Evolutionary conservation across 2,329 filamentous ascomycete species (phyloP).

Genomic region (Zymoseptoria passerinii): DNA sequence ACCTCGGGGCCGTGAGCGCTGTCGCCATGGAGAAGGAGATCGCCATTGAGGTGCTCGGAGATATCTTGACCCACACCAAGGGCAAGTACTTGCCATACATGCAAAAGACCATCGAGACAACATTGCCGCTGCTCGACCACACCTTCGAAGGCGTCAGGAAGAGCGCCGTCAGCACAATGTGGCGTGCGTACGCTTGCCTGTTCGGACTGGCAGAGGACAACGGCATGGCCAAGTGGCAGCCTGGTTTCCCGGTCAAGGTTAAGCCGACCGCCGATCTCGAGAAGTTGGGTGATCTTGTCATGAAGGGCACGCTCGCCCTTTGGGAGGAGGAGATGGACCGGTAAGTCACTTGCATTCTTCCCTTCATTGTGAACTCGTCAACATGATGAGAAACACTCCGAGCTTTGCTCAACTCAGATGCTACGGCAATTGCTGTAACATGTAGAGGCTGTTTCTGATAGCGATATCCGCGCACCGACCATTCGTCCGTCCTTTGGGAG

Average conservation of each 20-base stretch:
- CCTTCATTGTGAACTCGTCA: constrained; percentile 13
- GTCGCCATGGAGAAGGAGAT: constrained; percentile 96
- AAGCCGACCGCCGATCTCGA: constrained; percentile 70
- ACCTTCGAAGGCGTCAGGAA: constrained; percentile 89
- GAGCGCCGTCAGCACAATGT: constrained; percentile 81
- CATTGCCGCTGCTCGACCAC: constrained; percentile 77
- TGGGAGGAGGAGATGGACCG: constrained; percentile 89
- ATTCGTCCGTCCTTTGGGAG: neutral
- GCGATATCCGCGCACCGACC: neutral
- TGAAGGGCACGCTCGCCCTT: constrained; percentile 72
- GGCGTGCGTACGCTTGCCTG: constrained; percentile 86
- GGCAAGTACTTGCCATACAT: constrained; percentile 74
- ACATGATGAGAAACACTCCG: constrained; percentile 81
- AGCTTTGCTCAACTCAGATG: constrained; percentile 99
- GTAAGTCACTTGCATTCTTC: constrained; percentile 52
- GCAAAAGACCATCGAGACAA: constrained; percentile 74
- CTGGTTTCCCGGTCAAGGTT: constrained; percentile 75
- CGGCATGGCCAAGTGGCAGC: constrained; percentile 72
- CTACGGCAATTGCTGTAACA: constrained; percentile 39
- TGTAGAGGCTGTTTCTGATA: constrained; percentile 44
- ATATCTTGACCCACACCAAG: constrained; percentile 82
- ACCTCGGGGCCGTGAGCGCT: constrained; percentile 74
- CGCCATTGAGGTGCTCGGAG: constrained; percentile 86
- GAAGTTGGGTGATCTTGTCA: constrained; percentile 78
- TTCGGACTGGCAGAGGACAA: constrained; percentile 80